Base-by-base conservation (phyloP, 2,329 filamentous ascomycete genomes). In the Aureobasidium sp. region DNA sequence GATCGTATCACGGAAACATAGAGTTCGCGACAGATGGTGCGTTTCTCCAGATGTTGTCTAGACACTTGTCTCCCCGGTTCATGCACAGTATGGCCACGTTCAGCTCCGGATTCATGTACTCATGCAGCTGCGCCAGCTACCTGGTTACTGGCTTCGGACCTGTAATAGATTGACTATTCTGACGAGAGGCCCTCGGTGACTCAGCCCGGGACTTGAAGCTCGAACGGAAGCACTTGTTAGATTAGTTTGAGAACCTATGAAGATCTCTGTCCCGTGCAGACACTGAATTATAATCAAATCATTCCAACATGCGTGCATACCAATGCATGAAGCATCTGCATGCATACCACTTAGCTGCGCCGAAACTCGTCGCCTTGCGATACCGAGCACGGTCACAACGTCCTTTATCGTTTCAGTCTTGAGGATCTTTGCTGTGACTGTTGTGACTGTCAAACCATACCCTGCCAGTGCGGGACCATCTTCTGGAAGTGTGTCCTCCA, bases 51-150 rank as follows among this genome's bases (percentile, higher is more conserved):
- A 6, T 5, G 27, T 10, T 5, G 13, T 14, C n/a, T 5, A 5
- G 25, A n/a, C 14, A 13, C 50, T 14, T 39, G 29, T 45, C 16
- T 9, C 3, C 27, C 16, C 1, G 29, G 39, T 45, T 45, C 30
- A 45, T 57, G 53, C 39, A 57, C 53, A 45, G 53, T 30, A 57
- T 29, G 53, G 11, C 51, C 51, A 41, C 4, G 25, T 9, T 36
- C 39, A 57, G 41, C 39, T 45, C 29, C 30, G 9, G 32, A 30
- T 11, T 50, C 47, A 36, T 21, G 14, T n/a, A 14, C 29, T 45
- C 42, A 58, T 58, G 54, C 54, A 39, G 30, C 54, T 30, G 54
- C 32, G 14, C 42, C 54, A 58, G 54, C 8, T 39, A 58, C 54
- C 54, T 58, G 54, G 54, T 48, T 37, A 41, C 53, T 34, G 53